Conservation (phyloP, 495 filamentous ascomycete species). For the Hypoxylon cercidicola region DNA sequence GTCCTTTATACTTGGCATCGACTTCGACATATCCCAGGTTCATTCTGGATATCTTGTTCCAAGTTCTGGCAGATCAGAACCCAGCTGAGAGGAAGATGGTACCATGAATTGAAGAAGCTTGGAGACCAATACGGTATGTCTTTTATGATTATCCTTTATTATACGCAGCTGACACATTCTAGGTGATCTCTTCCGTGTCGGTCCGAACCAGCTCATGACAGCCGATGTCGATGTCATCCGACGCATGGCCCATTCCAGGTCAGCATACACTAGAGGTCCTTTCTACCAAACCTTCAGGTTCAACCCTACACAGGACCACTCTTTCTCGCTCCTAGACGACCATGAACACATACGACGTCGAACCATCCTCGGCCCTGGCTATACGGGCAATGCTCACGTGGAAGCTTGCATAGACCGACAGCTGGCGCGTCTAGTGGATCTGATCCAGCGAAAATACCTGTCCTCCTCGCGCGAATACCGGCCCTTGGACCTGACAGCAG, state of each 20-base stretch:
- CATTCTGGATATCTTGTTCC: conserved; percentile 27
- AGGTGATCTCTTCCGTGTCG: conserved; percentile 34
- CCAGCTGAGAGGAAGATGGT: conserved; percentile 28
- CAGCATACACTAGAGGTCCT: conserved; percentile 7
- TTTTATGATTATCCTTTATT: not conserved
- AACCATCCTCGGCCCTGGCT: conserved; percentile 30
- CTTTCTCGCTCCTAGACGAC: conserved; percentile 34
- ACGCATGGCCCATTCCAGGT: conserved; percentile 35
- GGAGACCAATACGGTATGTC: conserved; percentile 30
- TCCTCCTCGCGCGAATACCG: conserved; percentile 23
- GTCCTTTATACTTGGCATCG: conserved; percentile 14
- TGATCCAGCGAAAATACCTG: conserved; percentile 32
- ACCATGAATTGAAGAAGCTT: conserved; percentile 25
- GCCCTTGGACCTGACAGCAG: conserved; percentile 24
- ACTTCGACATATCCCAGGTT: conserved; percentile 33
- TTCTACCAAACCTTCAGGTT: conserved; percentile 39
- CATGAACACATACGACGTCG: conserved; percentile 30
- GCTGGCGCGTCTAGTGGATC: conserved; percentile 20
- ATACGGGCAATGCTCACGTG: conserved; percentile 18
- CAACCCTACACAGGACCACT: conserved; percentile 31
- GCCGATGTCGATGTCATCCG: conserved; percentile 33
- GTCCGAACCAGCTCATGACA: conserved; percentile 35
- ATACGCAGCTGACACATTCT: not conserved
- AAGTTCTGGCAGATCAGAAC: conserved; percentile 28
- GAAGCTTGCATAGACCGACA: conserved; percentile 33